phyloP scores from a whole-genome alignment of 2,329 filamentous ascomycete species.

The Xylaria sp. region DNA sequence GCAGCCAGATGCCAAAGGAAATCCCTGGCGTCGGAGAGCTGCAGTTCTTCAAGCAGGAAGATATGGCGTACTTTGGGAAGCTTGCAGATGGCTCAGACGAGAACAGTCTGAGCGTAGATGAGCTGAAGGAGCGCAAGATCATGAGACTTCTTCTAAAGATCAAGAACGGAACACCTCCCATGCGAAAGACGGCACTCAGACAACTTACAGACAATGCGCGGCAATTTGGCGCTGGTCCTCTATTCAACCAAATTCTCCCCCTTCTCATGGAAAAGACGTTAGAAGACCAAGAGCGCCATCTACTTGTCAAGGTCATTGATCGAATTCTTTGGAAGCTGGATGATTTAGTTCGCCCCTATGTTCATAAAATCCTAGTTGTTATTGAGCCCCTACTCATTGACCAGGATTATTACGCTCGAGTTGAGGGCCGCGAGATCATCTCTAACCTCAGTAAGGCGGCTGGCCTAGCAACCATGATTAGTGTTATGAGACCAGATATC shows the following conservation, averaged over 20 bases:
- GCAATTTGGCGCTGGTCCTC: conserved; percentile 88
- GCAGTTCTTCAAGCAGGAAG: conserved; percentile 97
- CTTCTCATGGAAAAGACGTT: conserved; percentile 97
- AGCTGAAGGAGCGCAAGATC: conserved; percentile 97
- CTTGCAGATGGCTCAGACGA: conserved; percentile 93
- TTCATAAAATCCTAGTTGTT: conserved; percentile 97
- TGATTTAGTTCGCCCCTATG: conserved; percentile 92
- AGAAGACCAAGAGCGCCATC: conserved; percentile 96
- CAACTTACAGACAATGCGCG: conserved; percentile 97
- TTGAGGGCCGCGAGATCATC: conserved; percentile 98
- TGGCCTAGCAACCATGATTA: conserved; percentile 98
- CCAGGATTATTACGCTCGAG: conserved; percentile 98
- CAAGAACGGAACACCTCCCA: conserved; percentile 98
- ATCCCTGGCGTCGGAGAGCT: conserved; percentile 95
- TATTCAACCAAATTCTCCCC: conserved; percentile 97
- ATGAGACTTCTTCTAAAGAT: conserved; percentile 97
- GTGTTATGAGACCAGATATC: conserved; percentile 98
- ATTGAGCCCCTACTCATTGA: conserved; percentile 99
- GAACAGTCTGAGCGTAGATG: conserved; percentile 88
- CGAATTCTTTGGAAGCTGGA: conserved; percentile 98
- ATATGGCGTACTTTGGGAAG: conserved; percentile 99
- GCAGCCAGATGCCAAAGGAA: conserved; percentile 91
- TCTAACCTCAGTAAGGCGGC: conserved; percentile 97
- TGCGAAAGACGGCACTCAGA: conserved; percentile 96
- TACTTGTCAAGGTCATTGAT: conserved; percentile 98